Conservation (phyloP, 805 yeast genomes). For the Kazachstania martiniae region DNA sequence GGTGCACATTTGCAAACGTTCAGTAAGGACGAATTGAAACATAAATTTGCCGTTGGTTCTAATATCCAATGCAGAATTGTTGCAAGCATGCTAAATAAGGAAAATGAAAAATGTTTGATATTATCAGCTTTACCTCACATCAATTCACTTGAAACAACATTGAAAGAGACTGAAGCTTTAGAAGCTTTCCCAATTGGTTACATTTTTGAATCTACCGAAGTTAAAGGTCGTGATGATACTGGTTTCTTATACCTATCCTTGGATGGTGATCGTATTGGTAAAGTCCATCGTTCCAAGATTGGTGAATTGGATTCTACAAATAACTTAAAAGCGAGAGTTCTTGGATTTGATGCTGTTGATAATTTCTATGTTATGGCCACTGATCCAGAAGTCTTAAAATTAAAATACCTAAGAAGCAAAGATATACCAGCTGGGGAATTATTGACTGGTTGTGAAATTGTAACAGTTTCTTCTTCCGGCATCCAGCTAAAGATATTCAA, state of each 20-base stretch:
- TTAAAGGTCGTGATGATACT: conserved; percentile 50
- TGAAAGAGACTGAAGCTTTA: conserved; percentile 28
- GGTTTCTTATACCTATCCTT: conserved; percentile 47
- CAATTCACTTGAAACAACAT: conserved; percentile 18
- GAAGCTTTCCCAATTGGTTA: conserved; percentile 78
- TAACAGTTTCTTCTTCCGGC: conserved; percentile 50
- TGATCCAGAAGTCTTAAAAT: conserved; percentile 51
- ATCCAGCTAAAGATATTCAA: conserved; percentile 55
- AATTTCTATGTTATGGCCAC: conserved; percentile 56
- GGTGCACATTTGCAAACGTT: conserved; percentile 51
- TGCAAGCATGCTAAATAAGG: conserved; percentile 43
- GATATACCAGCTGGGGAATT: conserved; percentile 73
- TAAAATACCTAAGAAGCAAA: conserved; percentile 52
- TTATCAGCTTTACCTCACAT: conserved; percentile 50
- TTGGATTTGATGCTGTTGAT: conserved; percentile 61
- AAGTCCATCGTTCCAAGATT: conserved; percentile 67
- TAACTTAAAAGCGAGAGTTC: conserved; percentile 68
- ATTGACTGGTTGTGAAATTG: conserved; percentile 46
- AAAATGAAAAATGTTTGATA: conserved; percentile 48
- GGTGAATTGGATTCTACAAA: conserved; percentile 44
- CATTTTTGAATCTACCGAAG: conserved; percentile 38
- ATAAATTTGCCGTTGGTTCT: conserved; percentile 58
- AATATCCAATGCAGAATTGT: conserved; percentile 59
- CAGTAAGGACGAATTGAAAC: conserved; percentile 38
- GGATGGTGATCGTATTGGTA: conserved; percentile 51